Conservation (phyloP, 2,329 filamentous ascomycete genomes). For the Botrytis byssoidea region DNA sequence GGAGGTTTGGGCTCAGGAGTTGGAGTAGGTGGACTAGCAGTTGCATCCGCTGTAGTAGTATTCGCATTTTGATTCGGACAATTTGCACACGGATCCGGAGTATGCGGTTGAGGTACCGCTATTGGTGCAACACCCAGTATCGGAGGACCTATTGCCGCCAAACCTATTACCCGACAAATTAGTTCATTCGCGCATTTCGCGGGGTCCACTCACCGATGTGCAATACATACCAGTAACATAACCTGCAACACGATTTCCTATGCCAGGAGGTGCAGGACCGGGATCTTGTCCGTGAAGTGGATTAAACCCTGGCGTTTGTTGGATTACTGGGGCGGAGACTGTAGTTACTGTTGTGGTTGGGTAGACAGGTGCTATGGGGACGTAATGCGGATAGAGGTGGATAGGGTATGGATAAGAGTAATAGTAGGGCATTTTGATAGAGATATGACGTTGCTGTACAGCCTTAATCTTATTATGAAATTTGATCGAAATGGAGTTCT, state of each 20-base stretch:
- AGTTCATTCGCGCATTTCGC: not conserved
- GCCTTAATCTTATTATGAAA: not conserved
- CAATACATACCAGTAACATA: conserved; percentile 6
- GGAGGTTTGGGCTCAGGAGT: not conserved
- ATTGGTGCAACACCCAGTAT: not conserved
- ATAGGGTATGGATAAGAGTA: not conserved
- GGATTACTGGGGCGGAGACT: not conserved
- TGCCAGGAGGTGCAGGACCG: not conserved
- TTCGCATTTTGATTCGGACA: not conserved
- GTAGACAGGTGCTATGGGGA: not conserved
- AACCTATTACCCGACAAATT: not conserved
- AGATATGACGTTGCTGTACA: not conserved
- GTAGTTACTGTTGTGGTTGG: not conserved
- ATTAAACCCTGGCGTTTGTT: not conserved
- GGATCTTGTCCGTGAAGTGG: not conserved
- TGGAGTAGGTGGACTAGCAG: not conserved
- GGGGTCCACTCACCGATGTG: not conserved
- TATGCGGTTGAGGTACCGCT: not conserved
- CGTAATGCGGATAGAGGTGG: not conserved
- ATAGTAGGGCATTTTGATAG: not conserved
- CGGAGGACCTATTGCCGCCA: not conserved
- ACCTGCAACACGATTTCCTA: not conserved
- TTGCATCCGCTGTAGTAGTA: not conserved
- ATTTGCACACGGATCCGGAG: not conserved
- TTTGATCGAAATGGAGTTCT: too few species aligned